Percentiles rank a stretch among this genome's conserved stretches.
phyloP scores from a whole-genome alignment of 768 basidiomycete genomes.

The Coprinopsis sp. region DNA sequence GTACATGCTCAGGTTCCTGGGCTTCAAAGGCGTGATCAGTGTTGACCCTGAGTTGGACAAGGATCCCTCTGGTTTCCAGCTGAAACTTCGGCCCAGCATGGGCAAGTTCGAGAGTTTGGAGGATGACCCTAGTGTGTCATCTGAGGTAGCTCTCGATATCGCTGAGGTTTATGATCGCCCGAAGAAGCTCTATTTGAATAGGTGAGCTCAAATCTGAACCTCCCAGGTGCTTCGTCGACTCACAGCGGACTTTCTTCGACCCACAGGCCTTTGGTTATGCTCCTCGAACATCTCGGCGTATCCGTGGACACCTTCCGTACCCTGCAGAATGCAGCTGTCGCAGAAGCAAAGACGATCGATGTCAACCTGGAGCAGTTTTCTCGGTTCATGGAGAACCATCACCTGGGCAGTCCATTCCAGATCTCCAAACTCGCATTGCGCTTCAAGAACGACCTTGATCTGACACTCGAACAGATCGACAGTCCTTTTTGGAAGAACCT shows the following conservation, averaged over 20 bases:
- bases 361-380: conserved; percentile 48
- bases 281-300: conserved; percentile 73
- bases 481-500: conserved; percentile 53
- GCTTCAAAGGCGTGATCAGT: conserved; percentile 78
- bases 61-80: conserved; percentile 46
- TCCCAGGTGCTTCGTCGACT: too few relatives aligned
- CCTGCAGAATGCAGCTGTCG: conserved; percentile 58
- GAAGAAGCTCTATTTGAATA: conserved; percentile 63
- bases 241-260: neutral
- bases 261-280: conserved; percentile 65
- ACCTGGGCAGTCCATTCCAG: conserved; percentile 40
- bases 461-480: conserved; percentile 39
- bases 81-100: conserved; percentile 72
- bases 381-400: conserved; percentile 43
- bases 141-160: conserved; percentile 56
- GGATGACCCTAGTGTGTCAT: conserved; percentile 31
- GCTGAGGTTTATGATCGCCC: conserved; percentile 58
- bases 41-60: conserved; percentile 54
- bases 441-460: conserved; percentile 42
- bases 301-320: conserved; percentile 48
- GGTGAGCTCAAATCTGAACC: too few relatives aligned
- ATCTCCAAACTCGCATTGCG: conserved; percentile 32
- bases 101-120: conserved; percentile 60
- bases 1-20: conserved; percentile 80
- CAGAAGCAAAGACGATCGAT: conserved; percentile 53